Evolutionary conservation across 805 yeast genomes (phyloP).

Genomic region (Naumovozyma dairenensis): DNA sequence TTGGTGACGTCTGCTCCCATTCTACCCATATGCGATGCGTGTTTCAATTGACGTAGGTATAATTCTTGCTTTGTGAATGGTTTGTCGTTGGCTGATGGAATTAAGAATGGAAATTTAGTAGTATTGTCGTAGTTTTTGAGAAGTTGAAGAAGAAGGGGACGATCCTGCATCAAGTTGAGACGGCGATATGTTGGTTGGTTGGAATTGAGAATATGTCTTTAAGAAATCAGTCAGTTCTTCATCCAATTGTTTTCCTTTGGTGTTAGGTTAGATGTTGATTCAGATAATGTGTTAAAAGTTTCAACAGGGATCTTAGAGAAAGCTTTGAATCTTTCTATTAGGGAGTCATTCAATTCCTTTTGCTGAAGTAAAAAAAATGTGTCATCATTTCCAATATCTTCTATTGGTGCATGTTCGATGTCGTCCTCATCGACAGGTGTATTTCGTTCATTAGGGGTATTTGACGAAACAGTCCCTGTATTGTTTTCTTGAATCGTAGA

Average conservation of each 20-base stretch:
- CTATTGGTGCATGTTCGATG: neutral
- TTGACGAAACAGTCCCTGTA: no score
- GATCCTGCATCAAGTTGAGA: slow-evolving; percentile 1
- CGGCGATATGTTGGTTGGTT: no score
- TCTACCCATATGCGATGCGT: slow-evolving; percentile 41
- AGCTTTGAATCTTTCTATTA: slow-evolving; percentile 12
- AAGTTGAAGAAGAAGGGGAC: neutral
- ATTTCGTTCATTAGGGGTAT: no score
- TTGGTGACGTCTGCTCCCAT: slow-evolving; percentile 55
- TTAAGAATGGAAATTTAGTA: slow-evolving; percentile 44
- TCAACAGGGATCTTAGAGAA: slow-evolving; percentile 13
- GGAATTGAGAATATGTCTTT: slow-evolving; percentile 17
- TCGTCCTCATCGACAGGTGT: no score
- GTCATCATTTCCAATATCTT: slow-evolving; percentile 17
- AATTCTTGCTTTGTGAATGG: slow-evolving; percentile 74
- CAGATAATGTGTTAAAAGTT: slow-evolving; percentile 8
- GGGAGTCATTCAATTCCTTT: slow-evolving; percentile 18
- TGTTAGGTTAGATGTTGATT: slow-evolving; percentile 11
- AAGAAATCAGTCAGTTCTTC: slow-evolving; percentile 23
- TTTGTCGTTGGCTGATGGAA: slow-evolving; percentile 47
- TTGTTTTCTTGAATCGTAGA: no score
- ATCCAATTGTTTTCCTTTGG: slow-evolving; percentile 25
- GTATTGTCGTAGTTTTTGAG: neutral
- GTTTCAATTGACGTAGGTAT: slow-evolving; percentile 60
- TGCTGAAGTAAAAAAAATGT: slow-evolving; percentile 18